These are phyloP conservation scores for Komagataella kurtzmanii DNA, from an alignment of 805 yeast species.

Conservation along the genomic window DNA sequence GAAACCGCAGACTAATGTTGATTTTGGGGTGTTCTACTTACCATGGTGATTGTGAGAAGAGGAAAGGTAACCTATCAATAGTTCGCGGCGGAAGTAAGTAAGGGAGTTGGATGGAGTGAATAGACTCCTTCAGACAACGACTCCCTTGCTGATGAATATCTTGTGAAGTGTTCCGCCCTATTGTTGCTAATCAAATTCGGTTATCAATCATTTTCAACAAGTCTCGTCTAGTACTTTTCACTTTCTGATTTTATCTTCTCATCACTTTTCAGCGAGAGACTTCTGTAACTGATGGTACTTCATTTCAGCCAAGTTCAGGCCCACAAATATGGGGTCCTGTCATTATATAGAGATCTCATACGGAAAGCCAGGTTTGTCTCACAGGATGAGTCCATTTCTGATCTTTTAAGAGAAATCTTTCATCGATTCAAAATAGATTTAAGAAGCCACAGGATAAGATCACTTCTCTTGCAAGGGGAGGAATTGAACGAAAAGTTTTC, in stretches of 20 bases:
- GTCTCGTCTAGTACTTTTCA: background rate
- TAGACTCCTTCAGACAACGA: too few relatives aligned
- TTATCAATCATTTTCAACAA: too few relatives aligned
- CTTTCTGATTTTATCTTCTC: background rate
- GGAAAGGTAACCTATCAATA: background rate
- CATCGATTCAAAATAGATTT: background rate
- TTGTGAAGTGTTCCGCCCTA: background rate
- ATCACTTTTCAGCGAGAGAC: background rate
- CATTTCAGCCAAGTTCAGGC: conserved; percentile 4
- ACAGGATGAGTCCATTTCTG: background rate
- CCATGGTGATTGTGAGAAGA: background rate
- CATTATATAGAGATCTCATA: conserved; percentile 2
- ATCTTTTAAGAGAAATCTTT: background rate
- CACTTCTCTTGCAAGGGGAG: background rate
- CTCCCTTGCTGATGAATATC: background rate
- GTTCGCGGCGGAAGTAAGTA: background rate
- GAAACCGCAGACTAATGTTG: background rate
- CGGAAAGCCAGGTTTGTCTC: background rate
- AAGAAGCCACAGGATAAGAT: background rate
- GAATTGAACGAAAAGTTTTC: background rate
- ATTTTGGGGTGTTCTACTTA: background rate
- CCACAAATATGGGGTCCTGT: conserved; percentile 7
- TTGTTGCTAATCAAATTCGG: too few relatives aligned
- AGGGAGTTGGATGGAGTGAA: background rate
- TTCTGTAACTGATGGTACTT: conserved; percentile 3